Evolutionary conservation across 1,284 basidiomycete species (phyloP).

Genomic region (Wolfiporia cocos): DNA sequence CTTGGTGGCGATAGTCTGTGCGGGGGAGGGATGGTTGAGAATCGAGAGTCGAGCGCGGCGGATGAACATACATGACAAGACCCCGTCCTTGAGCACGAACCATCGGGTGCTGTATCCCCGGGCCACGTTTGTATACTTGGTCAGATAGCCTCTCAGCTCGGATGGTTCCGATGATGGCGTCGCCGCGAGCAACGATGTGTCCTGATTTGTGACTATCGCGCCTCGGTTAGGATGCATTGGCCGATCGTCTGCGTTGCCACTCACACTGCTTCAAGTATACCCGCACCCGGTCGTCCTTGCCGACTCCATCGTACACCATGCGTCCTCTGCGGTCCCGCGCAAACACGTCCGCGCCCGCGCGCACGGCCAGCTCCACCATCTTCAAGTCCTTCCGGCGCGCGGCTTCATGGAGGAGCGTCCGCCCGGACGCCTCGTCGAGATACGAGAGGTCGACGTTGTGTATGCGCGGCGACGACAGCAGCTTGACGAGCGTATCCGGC

Average conservation of each 20-base stretch:
- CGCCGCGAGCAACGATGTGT: conserved; percentile 56
- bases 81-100: conserved; percentile 89
- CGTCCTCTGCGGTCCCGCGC: conserved; percentile 78
- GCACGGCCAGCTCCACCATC: conserved; percentile 79
- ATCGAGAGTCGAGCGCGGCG: no score
- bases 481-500: conserved; percentile 41
- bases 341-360: conserved; percentile 88
- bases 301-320: conserved; percentile 64
- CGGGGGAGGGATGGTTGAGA: conserved; percentile 5
- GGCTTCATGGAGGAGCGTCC: conserved; percentile 84
- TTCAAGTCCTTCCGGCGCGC: conserved; percentile 77
- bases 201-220: conserved; percentile 68
- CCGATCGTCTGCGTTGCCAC: conserved; percentile 17
- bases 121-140: conserved; percentile 89
- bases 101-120: conserved; percentile 90
- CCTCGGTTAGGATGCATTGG: neutral
- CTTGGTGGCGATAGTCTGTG: conserved; percentile 86
- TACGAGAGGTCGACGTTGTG: conserved; percentile 61
- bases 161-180: conserved; percentile 52
- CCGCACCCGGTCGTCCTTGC: conserved; percentile 77
- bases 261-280: conserved; percentile 83
- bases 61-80: conserved; percentile 65
- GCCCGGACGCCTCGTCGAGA: conserved; percentile 74
- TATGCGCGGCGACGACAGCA: conserved; percentile 60
- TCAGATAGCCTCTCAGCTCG: conserved; percentile 73